These are phyloP conservation scores for Lasiodiplodia citricola DNA, from an alignment of 2,329 filamentous ascomycete species.

Conservation along the genomic window DNA sequence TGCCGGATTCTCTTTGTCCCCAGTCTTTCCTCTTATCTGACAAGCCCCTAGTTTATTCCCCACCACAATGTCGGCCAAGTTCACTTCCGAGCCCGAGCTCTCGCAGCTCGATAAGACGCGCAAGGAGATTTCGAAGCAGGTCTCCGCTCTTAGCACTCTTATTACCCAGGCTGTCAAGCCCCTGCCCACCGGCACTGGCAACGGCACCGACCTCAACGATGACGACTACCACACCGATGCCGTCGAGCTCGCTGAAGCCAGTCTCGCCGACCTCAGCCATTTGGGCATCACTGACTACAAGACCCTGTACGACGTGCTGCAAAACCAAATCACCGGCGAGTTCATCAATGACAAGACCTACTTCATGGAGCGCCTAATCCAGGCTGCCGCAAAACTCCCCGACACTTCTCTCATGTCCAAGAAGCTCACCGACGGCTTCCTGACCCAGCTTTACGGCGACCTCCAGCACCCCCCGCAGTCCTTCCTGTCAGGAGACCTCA, in stretches of 20 bases:
- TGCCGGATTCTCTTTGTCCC: constrained; percentile 5
- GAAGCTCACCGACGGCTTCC: constrained; percentile 49
- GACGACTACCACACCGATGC: constrained; percentile 37
- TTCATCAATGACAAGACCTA: constrained; percentile 67
- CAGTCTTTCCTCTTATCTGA: neutral
- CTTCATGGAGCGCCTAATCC: constrained; percentile 64
- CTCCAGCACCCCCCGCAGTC: constrained; percentile 54
- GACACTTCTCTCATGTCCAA: constrained; percentile 46
- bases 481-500: constrained; percentile 50
- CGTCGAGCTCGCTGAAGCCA: constrained; percentile 42
- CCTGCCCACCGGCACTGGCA: constrained; percentile 47
- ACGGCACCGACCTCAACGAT: constrained; percentile 47
- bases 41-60: neutral
- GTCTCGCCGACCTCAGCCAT: constrained; percentile 40
- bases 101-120: constrained; percentile 26
- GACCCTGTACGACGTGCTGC: constrained; percentile 44
- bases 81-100: constrained; percentile 23
- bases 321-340: constrained; percentile 52
- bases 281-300: constrained; percentile 42
- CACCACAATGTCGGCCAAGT: constrained; percentile 13
- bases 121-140: constrained; percentile 10
- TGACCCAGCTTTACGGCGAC: constrained; percentile 56
- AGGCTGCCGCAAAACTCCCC: constrained; percentile 51
- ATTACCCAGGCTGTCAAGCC: constrained; percentile 38
- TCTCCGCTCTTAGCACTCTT: constrained; percentile 33